These are phyloP conservation scores for Carex kokanica DNA, from an alignment of 176 grass and related monocot species.

Conservation along the genomic window DNA sequence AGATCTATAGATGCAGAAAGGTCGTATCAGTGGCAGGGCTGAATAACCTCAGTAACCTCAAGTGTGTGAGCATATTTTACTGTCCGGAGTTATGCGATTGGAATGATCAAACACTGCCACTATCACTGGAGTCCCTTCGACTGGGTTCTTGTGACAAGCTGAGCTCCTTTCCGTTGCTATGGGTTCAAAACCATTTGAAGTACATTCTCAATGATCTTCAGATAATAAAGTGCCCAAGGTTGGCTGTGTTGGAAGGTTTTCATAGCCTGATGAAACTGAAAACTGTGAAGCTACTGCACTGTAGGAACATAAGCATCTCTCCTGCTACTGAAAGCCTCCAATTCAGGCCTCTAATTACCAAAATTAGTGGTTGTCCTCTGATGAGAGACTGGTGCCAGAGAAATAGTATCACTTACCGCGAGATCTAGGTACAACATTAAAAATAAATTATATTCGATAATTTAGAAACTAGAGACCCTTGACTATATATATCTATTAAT, in stretches of 20 bases:
- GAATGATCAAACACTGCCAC: background rate
- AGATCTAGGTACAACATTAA: background rate
- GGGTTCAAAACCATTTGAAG: background rate
- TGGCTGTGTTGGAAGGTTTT: conserved; percentile 8
- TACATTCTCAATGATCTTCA: background rate
- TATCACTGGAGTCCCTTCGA: background rate
- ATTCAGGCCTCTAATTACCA: background rate
- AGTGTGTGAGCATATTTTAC: background rate
- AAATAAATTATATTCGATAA: no score
- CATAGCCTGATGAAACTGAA: background rate
- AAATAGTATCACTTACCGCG: background rate
- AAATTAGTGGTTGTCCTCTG: background rate
- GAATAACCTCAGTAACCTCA: background rate
- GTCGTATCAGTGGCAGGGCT: background rate
- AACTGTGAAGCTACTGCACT: background rate
- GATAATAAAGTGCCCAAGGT: background rate
- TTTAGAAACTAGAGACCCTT: no score
- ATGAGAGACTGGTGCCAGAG: background rate
- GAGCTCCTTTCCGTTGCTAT: background rate
- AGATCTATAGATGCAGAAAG: background rate
- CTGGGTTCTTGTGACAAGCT: background rate
- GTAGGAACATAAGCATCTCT: background rate
- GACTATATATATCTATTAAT: no score
- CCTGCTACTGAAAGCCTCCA: background rate
- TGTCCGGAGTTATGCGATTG: background rate